These are phyloP conservation scores for Chenopodium suecicum DNA, from an alignment of 148 eudicot species.

Conservation along the genomic window DNA sequence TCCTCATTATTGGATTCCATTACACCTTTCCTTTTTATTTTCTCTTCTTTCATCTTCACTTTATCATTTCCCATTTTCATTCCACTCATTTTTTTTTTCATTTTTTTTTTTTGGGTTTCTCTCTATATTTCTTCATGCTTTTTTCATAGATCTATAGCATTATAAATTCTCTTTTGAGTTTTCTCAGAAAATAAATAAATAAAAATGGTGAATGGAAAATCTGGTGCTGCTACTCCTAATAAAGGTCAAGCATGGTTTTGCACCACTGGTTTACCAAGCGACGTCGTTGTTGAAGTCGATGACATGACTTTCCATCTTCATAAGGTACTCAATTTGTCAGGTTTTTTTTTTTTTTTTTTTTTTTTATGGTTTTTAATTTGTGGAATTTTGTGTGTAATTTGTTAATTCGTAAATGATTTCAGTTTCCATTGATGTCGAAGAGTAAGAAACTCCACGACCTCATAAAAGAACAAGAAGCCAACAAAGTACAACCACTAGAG, in stretches of 20 bases:
- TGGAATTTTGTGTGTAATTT: not conserved
- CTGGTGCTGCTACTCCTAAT: conserved; percentile 34
- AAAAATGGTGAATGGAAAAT: conserved; percentile 56
- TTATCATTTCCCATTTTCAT: conserved; percentile 8
- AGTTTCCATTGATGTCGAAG: conserved; percentile 96
- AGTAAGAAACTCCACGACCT: conserved; percentile 74
- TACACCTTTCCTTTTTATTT: not conserved
- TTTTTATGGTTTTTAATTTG: not conserved
- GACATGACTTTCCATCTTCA: conserved; percentile 94
- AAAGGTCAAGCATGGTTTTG: conserved; percentile 98
- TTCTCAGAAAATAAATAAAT: not conserved
- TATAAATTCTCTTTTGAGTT: not conserved
- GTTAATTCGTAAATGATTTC: conserved; percentile 14
- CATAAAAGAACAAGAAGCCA: conserved; percentile 59
- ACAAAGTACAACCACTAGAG: not conserved
- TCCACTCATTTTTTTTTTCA: not conserved
- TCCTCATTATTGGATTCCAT: conserved; percentile 11
- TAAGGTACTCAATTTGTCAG: conserved; percentile 42
- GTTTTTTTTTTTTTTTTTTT: not conserved
- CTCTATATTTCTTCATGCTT: not conserved
- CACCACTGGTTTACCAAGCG: conserved; percentile 80
- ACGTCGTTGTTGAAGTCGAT: conserved; percentile 67
- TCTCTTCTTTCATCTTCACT: not conserved
- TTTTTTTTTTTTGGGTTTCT: not conserved
- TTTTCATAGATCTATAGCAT: conserved; percentile 22